Evolutionary conservation across 129 eudicot species (phyloP).

Genomic region (Gnaphalium uliginosum): DNA sequence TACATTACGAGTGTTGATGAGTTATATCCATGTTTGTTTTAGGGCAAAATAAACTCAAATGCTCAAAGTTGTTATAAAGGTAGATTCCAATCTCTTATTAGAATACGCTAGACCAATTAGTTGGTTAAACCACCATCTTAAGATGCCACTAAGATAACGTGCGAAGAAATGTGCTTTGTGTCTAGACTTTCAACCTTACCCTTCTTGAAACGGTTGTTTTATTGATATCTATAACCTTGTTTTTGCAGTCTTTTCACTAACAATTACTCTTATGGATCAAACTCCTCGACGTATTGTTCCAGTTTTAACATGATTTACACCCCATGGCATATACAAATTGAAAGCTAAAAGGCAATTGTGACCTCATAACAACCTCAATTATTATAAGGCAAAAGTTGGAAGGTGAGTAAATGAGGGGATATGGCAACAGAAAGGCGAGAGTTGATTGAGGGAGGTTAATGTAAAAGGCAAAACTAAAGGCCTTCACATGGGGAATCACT

Average conservation of each 20-base stretch:
- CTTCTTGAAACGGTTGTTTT: not conserved
- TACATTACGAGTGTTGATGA: not conserved
- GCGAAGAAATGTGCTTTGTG: too few relatives aligned
- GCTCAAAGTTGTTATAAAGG: not conserved
- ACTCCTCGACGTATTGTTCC: not conserved
- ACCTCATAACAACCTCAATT: constrained; percentile 39
- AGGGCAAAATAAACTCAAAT: not conserved
- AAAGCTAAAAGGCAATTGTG: constrained; percentile 17
- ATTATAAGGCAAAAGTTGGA: constrained; percentile 31
- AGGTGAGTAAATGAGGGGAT: constrained; percentile 29
- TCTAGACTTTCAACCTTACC: too few relatives aligned
- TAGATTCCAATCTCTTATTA: too few relatives aligned
- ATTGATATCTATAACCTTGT: not conserved
- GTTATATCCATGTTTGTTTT: not conserved
- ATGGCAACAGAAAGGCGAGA: constrained; percentile 35
- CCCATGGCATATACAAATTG: not conserved
- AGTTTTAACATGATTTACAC: not conserved
- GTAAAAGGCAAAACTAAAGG: constrained; percentile 33
- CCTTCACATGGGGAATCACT: constrained; percentile 53
- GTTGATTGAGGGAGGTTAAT: constrained; percentile 36
- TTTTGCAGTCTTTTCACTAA: not conserved
- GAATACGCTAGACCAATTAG: too few relatives aligned
- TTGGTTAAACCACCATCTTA: not conserved
- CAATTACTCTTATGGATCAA: not conserved
- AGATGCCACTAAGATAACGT: too few relatives aligned